Conservation (phyloP, 257 asterid genomes). For the Plectranthus barbatus region DNA sequence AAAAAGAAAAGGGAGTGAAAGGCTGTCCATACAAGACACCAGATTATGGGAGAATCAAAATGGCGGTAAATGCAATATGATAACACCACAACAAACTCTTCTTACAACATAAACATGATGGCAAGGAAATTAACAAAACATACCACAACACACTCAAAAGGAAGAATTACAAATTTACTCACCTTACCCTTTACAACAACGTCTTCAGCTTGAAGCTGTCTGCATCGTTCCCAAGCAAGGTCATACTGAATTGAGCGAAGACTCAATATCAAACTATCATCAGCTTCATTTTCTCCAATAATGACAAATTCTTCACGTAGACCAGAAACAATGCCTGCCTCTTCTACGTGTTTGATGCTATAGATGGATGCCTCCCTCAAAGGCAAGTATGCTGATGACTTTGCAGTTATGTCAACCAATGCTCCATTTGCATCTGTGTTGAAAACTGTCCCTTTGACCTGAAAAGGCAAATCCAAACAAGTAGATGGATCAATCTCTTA, state of each 20-base stretch:
- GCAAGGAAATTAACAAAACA: not conserved
- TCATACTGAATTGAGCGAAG: conserved; percentile 78
- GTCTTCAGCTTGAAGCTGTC: conserved; percentile 98
- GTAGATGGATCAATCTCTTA: not conserved
- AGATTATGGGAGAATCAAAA: not conserved
- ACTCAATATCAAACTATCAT: conserved; percentile 88
- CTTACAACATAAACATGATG: not conserved
- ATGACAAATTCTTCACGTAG: conserved; percentile 71
- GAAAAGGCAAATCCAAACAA: not conserved
- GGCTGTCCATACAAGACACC: too few species aligned
- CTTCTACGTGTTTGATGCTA: conserved; percentile 54
- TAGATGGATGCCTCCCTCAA: conserved; percentile 77
- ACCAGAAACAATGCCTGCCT: conserved; percentile 88
- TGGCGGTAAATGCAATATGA: not conserved
- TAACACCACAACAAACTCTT: not conserved
- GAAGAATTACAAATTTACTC: conserved; percentile 9
- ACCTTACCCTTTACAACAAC: conserved; percentile 94
- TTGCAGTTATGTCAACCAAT: conserved; percentile 84
- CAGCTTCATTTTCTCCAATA: conserved; percentile 66
- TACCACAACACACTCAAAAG: not conserved
- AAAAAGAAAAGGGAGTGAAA: not conserved
- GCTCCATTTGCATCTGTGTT: conserved; percentile 74
- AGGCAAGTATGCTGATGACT: conserved; percentile 88
- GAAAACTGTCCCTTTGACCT: conserved; percentile 88
- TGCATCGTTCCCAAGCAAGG: conserved; percentile 93